Conservation (phyloP, 2,329 filamentous ascomycete genomes). For the Epicoccum nigrum region DNA sequence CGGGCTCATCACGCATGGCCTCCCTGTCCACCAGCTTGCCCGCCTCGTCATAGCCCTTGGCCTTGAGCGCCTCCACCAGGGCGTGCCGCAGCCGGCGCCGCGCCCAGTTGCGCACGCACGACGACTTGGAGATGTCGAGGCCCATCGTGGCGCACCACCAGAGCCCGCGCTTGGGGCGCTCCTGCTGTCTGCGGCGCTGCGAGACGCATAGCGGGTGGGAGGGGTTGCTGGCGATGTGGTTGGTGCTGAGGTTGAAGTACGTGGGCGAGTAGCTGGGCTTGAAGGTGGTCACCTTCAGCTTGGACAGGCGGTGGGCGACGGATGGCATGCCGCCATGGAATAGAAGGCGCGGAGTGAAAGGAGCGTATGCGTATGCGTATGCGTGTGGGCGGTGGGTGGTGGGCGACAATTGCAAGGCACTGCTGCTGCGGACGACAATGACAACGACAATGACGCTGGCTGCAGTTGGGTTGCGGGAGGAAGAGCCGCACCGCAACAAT, state of each 20-base stretch:
- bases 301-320: conserved; percentile 19
- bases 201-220: conserved; percentile 36
- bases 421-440: neutral
- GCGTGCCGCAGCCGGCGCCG: conserved; percentile 39
- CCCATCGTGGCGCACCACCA: conserved; percentile 42
- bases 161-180: conserved; percentile 34
- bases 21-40: conserved; percentile 27
- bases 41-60: conserved; percentile 35
- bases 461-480: neutral
- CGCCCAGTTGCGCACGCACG: conserved; percentile 42
- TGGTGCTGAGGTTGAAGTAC: conserved; percentile 33
- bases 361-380: too few species aligned
- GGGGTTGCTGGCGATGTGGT: conserved; percentile 27
- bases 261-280: conserved; percentile 29
- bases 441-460: conserved; percentile 6
- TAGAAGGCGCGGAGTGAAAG: neutral
- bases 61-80: conserved; percentile 36
- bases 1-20: neutral
- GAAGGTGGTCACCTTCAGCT: conserved; percentile 20
- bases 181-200: conserved; percentile 24
- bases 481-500: neutral
- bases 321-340: conserved; percentile 25
- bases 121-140: conserved; percentile 35
- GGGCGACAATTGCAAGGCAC: too few species aligned
- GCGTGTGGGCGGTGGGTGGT: too few species aligned